Evolutionary conservation across 306 rosid genomes (phyloP).

Genomic region (Prunus persica): DNA sequence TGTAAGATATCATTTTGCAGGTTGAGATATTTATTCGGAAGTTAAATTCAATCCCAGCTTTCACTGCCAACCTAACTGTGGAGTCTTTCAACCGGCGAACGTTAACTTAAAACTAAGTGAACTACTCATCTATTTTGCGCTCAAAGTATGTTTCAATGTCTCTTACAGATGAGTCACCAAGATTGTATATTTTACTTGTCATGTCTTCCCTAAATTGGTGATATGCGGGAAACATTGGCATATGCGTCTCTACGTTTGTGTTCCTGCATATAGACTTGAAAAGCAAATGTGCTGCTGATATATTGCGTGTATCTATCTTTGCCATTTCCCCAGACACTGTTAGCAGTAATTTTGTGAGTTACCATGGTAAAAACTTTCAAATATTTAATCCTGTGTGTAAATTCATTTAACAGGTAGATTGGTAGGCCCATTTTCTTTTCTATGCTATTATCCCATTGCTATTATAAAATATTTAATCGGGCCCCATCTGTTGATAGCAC

Average conservation of each 20-base stretch:
- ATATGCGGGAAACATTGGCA: background rate
- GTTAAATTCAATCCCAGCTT: constrained; percentile 93
- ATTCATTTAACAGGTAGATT: background rate
- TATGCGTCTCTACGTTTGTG: background rate
- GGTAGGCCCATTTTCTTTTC: too few relatives aligned
- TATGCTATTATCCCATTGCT: too few relatives aligned
- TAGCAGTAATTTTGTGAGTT: background rate
- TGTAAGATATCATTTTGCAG: constrained; percentile 41
- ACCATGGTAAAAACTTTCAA: background rate
- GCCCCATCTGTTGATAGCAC: too few relatives aligned
- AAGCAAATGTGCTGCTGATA: background rate
- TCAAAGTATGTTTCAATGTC: background rate
- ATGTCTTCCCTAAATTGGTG: background rate
- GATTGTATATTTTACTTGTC: constrained; percentile 8
- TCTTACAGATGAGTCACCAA: constrained; percentile 22
- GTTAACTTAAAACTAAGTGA: constrained; percentile 39
- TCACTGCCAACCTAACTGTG: constrained; percentile 94
- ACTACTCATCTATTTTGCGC: background rate
- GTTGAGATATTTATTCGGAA: constrained; percentile 84
- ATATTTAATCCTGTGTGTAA: background rate
- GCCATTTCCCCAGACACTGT: background rate
- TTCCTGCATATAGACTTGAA: background rate
- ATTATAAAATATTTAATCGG: too few relatives aligned
- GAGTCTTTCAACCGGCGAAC: constrained; percentile 92
- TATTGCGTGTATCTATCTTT: too few relatives aligned